phyloP scores from a whole-genome alignment of 2,329 filamentous ascomycete species.

The Cercospora sp. region DNA sequence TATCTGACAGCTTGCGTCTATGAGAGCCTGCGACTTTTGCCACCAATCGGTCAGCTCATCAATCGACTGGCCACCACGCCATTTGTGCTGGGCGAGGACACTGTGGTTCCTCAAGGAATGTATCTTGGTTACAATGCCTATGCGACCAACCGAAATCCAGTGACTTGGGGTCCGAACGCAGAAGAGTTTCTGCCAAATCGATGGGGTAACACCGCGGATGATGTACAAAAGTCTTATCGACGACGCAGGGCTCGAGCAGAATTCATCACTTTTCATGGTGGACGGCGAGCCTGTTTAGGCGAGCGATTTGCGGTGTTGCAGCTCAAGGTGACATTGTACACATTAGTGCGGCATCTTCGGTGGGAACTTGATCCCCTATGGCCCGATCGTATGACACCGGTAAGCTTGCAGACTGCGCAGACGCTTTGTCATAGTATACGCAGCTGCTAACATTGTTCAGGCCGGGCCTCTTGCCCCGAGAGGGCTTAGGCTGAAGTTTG shows the following conservation, averaged over 20 bases:
- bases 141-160: conserved; percentile 6
- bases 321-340: conserved; percentile 10
- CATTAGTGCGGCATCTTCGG: background rate
- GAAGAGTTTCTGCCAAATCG: conserved; percentile 6
- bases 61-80: conserved; percentile 4
- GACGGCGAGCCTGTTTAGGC: conserved; percentile 7
- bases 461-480: too few relatives aligned
- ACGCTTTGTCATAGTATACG: too few relatives aligned
- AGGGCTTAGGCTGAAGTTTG: too few relatives aligned
- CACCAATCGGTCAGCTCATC: conserved; percentile 13
- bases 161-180: conserved; percentile 5
- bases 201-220: conserved; percentile 2
- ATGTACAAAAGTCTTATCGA: background rate
- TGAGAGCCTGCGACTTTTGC: conserved; percentile 8
- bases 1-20: conserved; percentile 5
- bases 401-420: background rate
- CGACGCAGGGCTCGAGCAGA: conserved; percentile 2
- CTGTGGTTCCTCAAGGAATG: conserved; percentile 2
- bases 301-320: conserved; percentile 8
- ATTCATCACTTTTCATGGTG: conserved; percentile 12
- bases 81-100: background rate
- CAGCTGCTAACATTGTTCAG: too few relatives aligned
- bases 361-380: conserved; percentile 5
- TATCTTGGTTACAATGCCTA: conserved; percentile 13
- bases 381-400: conserved; percentile 10